phyloP scores from a whole-genome alignment of 495 filamentous ascomycete species.

The Mycothermus thermophilus region DNA sequence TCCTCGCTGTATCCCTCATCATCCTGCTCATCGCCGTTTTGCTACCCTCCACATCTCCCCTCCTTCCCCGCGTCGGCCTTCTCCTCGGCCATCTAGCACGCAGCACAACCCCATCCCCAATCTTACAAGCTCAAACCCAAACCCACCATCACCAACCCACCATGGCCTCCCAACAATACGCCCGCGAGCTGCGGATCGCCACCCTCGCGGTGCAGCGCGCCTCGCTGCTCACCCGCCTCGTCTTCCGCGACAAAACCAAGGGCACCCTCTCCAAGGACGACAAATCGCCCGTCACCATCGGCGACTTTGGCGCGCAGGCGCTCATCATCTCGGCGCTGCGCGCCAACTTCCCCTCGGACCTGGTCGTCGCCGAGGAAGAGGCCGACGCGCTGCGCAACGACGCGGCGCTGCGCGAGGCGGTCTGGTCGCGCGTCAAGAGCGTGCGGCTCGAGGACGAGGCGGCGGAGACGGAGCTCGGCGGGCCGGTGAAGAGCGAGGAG shows the following conservation, averaged over 20 bases:
- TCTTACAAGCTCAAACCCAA: not conserved
- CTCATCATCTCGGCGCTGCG: constrained; percentile 83
- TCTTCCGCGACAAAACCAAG: constrained; percentile 86
- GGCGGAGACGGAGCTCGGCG: constrained; percentile 52
- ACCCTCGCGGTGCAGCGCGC: constrained; percentile 88
- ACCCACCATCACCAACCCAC: constrained; percentile 2
- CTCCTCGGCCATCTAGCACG: constrained; percentile 1
- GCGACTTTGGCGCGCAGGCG: constrained; percentile 95
- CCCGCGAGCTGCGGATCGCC: constrained; percentile 70
- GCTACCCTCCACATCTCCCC: constrained; percentile 1
- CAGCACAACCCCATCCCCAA: not conserved
- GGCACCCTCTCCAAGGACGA: constrained; percentile 89
- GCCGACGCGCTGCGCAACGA: constrained; percentile 61
- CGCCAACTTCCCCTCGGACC: constrained; percentile 77
- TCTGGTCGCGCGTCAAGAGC: constrained; percentile 68
- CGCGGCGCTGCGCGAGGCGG: constrained; percentile 46
- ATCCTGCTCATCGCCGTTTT: constrained; percentile 15
- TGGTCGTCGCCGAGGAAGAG: constrained; percentile 93
- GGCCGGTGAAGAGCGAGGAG: constrained; percentile 51
- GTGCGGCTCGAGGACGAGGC: constrained; percentile 55
- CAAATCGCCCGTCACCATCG: constrained; percentile 90
- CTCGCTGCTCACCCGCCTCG: constrained; percentile 72
- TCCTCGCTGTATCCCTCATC: constrained; percentile 6
- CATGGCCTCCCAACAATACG: constrained; percentile 38
- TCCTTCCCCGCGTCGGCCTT: constrained; percentile 10